phyloP scores from a whole-genome alignment of 495 filamentous ascomycete species.

The Podospora australis region DNA sequence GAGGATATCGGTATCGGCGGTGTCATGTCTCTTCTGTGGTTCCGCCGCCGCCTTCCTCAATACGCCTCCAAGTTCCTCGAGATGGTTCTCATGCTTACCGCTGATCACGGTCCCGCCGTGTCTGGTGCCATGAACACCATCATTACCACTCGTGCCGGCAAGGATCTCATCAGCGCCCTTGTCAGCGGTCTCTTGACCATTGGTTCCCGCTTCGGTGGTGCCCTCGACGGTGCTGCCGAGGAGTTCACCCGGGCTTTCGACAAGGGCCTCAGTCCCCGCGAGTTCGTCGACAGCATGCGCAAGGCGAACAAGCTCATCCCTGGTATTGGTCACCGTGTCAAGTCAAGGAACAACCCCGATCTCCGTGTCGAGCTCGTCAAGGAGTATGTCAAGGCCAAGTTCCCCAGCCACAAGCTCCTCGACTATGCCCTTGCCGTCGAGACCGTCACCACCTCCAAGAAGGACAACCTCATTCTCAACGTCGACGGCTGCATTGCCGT shows the following conservation, averaged over 20 bases:
- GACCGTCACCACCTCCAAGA: constrained; percentile 97
- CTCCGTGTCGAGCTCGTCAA: constrained; percentile 98
- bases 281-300: constrained; percentile 97
- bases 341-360: constrained; percentile 99
- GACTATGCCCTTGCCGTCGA: constrained; percentile 98
- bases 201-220: constrained; percentile 96
- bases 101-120: constrained; percentile 96
- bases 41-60: constrained; percentile 92
- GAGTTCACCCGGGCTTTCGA: constrained; percentile 98
- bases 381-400: constrained; percentile 95
- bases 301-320: constrained; percentile 99
- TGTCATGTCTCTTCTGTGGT: constrained; percentile 99
- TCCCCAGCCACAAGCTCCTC: constrained; percentile 92
- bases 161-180: constrained; percentile 92
- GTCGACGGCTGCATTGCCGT: constrained; percentile 97
- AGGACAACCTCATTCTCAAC: constrained; percentile 99
- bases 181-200: constrained; percentile 97
- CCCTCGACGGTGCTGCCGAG: constrained; percentile 93
- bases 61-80: constrained; percentile 98
- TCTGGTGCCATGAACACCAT: constrained; percentile 99
- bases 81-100: constrained; percentile 99
- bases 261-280: constrained; percentile 95
- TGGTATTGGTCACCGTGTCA: constrained; percentile 97
- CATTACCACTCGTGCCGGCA: constrained; percentile 97
- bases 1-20: constrained; percentile 98